These are phyloP conservation scores for Arabidopsis arenosa DNA, from an alignment of 345 rosid species.

Conservation along the genomic window DNA sequence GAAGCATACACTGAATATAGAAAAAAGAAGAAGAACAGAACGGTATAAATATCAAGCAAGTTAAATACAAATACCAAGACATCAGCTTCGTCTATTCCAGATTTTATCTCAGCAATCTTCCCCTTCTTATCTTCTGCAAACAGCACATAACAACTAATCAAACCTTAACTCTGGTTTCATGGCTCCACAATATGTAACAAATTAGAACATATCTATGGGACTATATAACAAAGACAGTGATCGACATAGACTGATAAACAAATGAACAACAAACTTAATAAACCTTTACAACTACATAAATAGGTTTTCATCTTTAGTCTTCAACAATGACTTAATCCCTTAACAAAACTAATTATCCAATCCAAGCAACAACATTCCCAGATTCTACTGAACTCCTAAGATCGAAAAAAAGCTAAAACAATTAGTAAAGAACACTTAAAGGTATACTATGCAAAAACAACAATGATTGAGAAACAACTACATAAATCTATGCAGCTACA, in stretches of 20 bases:
- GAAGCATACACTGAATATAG: neutral
- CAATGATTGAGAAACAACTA: too few relatives aligned
- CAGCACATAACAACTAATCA: constrained; percentile 9
- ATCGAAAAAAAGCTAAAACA: neutral
- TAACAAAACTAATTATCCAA: too few relatives aligned
- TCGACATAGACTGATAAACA: neutral
- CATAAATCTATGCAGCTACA: too few relatives aligned
- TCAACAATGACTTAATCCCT: constrained; percentile 10
- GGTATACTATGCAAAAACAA: too few relatives aligned
- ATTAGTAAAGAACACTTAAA: constrained; percentile 1
- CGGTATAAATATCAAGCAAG: neutral
- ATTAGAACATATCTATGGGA: neutral
- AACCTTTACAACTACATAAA: neutral
- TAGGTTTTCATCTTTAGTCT: neutral
- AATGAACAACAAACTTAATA: neutral
- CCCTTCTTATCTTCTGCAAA: constrained; percentile 65
- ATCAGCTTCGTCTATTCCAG: constrained; percentile 87
- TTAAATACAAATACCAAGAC: constrained; percentile 56
- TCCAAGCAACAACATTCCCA: constrained; percentile 11
- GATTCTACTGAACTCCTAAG: constrained; percentile 11
- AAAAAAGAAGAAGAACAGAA: neutral
- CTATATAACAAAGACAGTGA: neutral
- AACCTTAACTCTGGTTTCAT: neutral
- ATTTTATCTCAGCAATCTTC: constrained; percentile 62
- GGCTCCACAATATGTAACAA: neutral